Base-by-base conservation (phyloP, 2,329 filamentous ascomycete genomes). In the Venturia oleaginea region DNA sequence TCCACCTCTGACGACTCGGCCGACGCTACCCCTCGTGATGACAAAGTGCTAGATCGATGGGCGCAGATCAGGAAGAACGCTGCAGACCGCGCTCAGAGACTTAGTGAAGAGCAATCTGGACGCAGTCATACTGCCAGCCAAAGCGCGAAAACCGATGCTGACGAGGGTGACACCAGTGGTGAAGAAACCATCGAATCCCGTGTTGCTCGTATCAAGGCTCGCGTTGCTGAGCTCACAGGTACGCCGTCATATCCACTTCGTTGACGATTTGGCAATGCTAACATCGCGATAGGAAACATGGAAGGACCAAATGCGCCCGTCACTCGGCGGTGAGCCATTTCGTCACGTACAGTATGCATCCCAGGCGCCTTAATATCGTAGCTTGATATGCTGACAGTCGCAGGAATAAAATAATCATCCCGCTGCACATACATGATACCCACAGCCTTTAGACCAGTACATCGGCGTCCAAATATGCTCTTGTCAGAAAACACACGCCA, bases 131-230 rank as follows among this genome's bases (percentile, higher is more conserved):
- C 22, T 27, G 27, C 46, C 8, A 80, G 77, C 67, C 74, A 76
- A 65, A 76, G 84, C 78, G 71, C 63, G n/a, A 67, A 83, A 70
- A 80, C 79, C 34, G 77, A 81, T 8, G 86, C 82, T 22, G 91
- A 93, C 67, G 91, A 94, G 71, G 86, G 84, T n/a, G 91, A 96
- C 70, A 94, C 90, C n/a, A 96, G 90, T 72, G 92, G 90, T 64
- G 93, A 97, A 83, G 93, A 96, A 81, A 94, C 92, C 42, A 97
- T 97, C 71, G 94, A 99, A 76, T 92, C 92, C 60, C 90, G 94
- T 69, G 94, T 97, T 66, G 94, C 94, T 60, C 90, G 94, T 68
- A 99, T 99, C 83, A 97, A 97, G 79, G 94, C 94, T 66, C 88
- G 94, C 67, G 94, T 99, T 65, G 94, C 94, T 62, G 92, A 97